Conservation (phyloP, 1,284 basidiomycete genomes). For the Boletus smithii region DNA sequence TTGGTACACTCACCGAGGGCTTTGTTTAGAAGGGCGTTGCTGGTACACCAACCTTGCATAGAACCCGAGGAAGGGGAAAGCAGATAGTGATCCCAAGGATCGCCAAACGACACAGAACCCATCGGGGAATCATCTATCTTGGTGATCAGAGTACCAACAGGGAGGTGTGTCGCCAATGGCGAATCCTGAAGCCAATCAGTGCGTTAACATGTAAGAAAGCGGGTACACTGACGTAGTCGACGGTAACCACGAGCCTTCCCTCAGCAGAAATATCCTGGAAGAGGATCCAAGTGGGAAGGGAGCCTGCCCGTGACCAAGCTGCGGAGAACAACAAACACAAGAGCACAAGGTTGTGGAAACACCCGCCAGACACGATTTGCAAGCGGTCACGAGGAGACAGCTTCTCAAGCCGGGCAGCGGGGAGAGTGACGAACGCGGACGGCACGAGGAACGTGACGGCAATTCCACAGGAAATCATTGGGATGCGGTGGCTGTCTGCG, state of each 20-base stretch:
- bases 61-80: slow-evolving; percentile 19
- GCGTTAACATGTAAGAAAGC: background rate
- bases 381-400: slow-evolving; percentile 43
- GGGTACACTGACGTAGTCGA: slow-evolving; percentile 44
- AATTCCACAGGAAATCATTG: slow-evolving; percentile 55
- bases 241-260: slow-evolving; percentile 50
- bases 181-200: slow-evolving; percentile 46
- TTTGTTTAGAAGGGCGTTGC: slow-evolving; percentile 16
- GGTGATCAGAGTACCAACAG: slow-evolving; percentile 51
- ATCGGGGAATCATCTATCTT: slow-evolving; percentile 55
- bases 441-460: slow-evolving; percentile 58
- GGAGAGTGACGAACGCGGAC: slow-evolving; percentile 66
- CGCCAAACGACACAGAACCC: slow-evolving; percentile 20
- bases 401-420: slow-evolving; percentile 40
- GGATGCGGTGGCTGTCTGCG: slow-evolving; percentile 38
- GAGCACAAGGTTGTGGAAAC: slow-evolving; percentile 64
- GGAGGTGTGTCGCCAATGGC: slow-evolving; percentile 49
- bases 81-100: slow-evolving; percentile 51
- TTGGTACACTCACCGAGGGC: slow-evolving; percentile 13
- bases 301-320: slow-evolving; percentile 31
- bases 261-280: slow-evolving; percentile 49
- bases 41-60: slow-evolving; percentile 59
- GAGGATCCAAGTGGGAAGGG: slow-evolving; percentile 35
- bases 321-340: slow-evolving; percentile 39
- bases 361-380: slow-evolving; percentile 61